Base-by-base conservation (phyloP, 1,284 basidiomycete genomes). In the Cryptococcus maquisensis region DNA sequence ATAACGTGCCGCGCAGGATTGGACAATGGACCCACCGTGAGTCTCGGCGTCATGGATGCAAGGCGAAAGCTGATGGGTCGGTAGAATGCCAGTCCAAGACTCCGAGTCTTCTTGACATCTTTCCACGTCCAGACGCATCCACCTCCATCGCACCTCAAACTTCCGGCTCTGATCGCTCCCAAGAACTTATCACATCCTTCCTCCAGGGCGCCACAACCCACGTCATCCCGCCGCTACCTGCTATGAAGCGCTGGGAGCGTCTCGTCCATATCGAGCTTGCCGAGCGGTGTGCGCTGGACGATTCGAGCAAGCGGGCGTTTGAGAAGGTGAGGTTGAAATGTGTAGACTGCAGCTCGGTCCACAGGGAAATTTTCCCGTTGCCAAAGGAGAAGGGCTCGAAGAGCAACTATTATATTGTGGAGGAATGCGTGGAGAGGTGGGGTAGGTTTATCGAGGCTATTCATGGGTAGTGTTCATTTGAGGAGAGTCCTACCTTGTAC, bases 191-290 rank as follows among this genome's bases (percentile, higher is more conserved):
- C 16, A 56, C 59, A 21, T 70, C 66, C 3, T 64, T 63, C 48
- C 61, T 74, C 12, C 72, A 70, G 4, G 72, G 72, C 24, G 72
- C 70, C 10, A 59, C 57, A 12, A 56, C 51, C 1, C 57, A 59
- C 40, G 45, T 42, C 16, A 59, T 35, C 20, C 43, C 48, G 5
- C 57, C 57, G 2, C 43, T 48, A 0, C 44, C 26, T 4, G 70
- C 71, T 7, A 64, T 69, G 49, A 74, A 73, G 49, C 58, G 72
- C 1, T 74, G 72, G 72, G 72, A 74, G 51, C 24, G 69, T n/a
- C 64, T 77, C 1, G 70, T 77, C 20, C 75, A 77, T 49, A 64
- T 77, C 32, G 75, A 77, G 52, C 60, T 77, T 6, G 65, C 72
- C 2, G 75, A 75, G 6, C 56, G 68, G 18, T 56, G 65, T 1